Evolutionary conservation across 345 rosid species (phyloP).

Genomic region (Corchorus capsularis): DNA sequence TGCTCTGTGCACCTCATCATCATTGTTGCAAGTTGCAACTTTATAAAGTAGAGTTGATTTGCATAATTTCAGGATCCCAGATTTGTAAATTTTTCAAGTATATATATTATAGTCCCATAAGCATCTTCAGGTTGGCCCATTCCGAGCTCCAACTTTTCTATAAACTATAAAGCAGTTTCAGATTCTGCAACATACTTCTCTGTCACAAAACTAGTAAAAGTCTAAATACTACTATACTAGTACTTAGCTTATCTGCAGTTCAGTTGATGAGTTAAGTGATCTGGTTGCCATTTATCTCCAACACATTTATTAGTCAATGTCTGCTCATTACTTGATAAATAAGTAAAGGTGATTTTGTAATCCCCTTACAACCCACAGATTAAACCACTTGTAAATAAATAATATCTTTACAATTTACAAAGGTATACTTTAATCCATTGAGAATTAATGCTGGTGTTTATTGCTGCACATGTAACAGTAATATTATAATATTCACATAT

Average conservation of each 20-base stretch:
- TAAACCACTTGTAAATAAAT: neutral
- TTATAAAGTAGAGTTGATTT: neutral
- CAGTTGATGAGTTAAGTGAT: too few relatives aligned
- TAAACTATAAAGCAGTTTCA: neutral
- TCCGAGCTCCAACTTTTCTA: neutral
- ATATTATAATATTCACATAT: neutral
- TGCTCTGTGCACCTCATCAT: slow-evolving; percentile 9
- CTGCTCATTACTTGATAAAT: too few relatives aligned
- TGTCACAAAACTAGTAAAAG: too few relatives aligned
- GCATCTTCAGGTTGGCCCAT: neutral
- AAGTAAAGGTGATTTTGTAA: too few relatives aligned
- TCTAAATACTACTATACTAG: too few relatives aligned
- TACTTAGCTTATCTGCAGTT: too few relatives aligned
- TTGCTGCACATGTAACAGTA: neutral
- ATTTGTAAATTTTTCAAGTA: neutral
- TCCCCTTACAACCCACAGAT: too few relatives aligned
- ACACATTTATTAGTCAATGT: too few relatives aligned
- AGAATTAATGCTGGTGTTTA: neutral
- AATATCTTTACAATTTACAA: too few relatives aligned
- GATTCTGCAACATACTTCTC: neutral
- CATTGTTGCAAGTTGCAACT: slow-evolving; percentile 8
- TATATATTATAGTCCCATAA: neutral
- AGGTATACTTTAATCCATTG: too few relatives aligned
- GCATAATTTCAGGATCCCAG: neutral
- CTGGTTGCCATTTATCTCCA: too few relatives aligned